These are phyloP conservation scores for Wickerhamiella bombiphila DNA, from an alignment of 805 yeast species.

Conservation along the genomic window DNA sequence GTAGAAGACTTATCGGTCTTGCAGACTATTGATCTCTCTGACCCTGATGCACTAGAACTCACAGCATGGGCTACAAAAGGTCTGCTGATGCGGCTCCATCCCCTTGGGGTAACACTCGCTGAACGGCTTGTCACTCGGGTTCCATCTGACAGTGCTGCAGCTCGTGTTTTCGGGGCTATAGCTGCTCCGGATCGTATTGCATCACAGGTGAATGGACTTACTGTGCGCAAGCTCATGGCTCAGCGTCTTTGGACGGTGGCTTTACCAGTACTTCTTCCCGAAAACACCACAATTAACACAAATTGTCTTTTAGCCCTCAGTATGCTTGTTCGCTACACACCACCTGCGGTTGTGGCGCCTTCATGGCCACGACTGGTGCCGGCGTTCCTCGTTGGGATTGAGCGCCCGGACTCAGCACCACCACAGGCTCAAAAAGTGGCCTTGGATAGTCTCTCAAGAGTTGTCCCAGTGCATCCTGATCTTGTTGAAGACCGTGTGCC, in stretches of 20 bases:
- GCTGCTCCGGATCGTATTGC: slow-evolving; percentile 54
- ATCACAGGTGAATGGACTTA: slow-evolving; percentile 38
- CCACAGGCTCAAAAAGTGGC: slow-evolving; percentile 23
- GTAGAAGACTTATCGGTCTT: slow-evolving; percentile 14
- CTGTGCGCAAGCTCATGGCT: slow-evolving; percentile 56
- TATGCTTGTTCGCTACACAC: slow-evolving; percentile 47
- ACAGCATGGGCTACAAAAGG: slow-evolving; percentile 63
- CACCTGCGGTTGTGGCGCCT: slow-evolving; percentile 46
- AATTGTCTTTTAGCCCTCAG: slow-evolving; percentile 55
- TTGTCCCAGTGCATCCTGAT: background rate
- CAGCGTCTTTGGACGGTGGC: slow-evolving; percentile 59
- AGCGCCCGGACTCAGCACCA: slow-evolving; percentile 11
- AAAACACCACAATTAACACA: slow-evolving; percentile 32
- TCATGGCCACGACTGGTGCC: slow-evolving; percentile 56
- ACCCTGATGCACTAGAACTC: slow-evolving; percentile 31
- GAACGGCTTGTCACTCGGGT: slow-evolving; percentile 27
- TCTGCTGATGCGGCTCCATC: slow-evolving; percentile 42
- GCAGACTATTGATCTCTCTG: slow-evolving; percentile 10
- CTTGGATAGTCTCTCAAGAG: background rate
- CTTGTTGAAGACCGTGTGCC: background rate
- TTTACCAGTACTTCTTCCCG: slow-evolving; percentile 44
- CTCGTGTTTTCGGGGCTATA: slow-evolving; percentile 48
- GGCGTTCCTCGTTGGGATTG: slow-evolving; percentile 49
- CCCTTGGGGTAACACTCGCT: slow-evolving; percentile 24
- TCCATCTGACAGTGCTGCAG: slow-evolving; percentile 26